phyloP scores from a whole-genome alignment of 768 basidiomycete genomes.

The Tulasnella sp. region DNA sequence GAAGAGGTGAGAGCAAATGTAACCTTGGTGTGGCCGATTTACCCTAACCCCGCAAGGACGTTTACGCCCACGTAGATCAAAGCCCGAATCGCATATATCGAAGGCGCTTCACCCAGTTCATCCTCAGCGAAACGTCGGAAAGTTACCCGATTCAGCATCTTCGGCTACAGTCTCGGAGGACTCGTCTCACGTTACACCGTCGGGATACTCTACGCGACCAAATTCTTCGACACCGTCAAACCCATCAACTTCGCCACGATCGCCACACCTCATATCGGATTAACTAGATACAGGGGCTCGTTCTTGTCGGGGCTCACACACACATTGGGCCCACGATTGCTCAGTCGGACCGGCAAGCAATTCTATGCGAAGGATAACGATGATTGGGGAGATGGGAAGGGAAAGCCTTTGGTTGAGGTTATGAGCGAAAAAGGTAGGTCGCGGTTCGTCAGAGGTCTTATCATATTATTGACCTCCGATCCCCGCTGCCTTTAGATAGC shows the following conservation, averaged over 20 bases:
- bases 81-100: slow-evolving; percentile 51
- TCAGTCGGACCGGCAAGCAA: slow-evolving; percentile 77
- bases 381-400: slow-evolving; percentile 41
- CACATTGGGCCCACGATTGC: slow-evolving; percentile 58
- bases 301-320: slow-evolving; percentile 52
- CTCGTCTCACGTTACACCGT: slow-evolving; percentile 74
- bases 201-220: slow-evolving; percentile 61
- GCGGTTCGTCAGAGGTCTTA: neutral
- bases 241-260: slow-evolving; percentile 81
- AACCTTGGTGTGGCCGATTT: no score
- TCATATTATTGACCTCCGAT: neutral
- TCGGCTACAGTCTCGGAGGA: slow-evolving; percentile 74
- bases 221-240: slow-evolving; percentile 64
- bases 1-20: slow-evolving; percentile 55
- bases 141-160: slow-evolving; percentile 67
- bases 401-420: slow-evolving; percentile 56
- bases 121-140: slow-evolving; percentile 34
- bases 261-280: slow-evolving; percentile 78
- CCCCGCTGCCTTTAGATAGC: slow-evolving; percentile 47
- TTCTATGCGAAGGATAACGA: slow-evolving; percentile 68
- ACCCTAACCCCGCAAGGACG: no score
- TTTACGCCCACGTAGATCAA: slow-evolving; percentile 44
- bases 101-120: slow-evolving; percentile 41
- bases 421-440: slow-evolving; percentile 72
- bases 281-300: slow-evolving; percentile 55